A percentile compares a stretch with the other conserved stretches of the same genome.
phyloP scores from a whole-genome alignment of 2,329 filamentous ascomycete genomes.

The Chlorencoelia australis region DNA sequence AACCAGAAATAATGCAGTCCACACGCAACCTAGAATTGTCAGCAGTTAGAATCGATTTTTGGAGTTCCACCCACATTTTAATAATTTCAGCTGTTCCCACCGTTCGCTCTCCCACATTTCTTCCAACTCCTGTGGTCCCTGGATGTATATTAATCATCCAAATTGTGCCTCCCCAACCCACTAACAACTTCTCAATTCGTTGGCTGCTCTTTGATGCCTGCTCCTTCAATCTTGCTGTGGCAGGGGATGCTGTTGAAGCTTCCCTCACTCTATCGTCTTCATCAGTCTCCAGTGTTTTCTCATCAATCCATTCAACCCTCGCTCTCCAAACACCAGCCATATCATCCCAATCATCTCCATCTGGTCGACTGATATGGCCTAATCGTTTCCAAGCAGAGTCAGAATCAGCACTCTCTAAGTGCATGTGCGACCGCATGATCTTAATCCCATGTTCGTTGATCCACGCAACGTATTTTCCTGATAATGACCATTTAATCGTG shows the following conservation, averaged over 20 bases:
- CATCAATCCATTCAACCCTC: conserved; percentile 85
- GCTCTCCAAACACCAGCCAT: conserved; percentile 97
- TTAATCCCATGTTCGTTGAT: conserved; percentile 96
- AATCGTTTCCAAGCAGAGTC: conserved; percentile 93
- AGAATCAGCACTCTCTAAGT: conserved; percentile 63
- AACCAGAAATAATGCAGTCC: conserved; percentile 95
- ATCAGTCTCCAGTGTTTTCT: conserved; percentile 65
- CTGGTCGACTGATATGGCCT: conserved; percentile 81
- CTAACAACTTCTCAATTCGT: conserved; percentile 66
- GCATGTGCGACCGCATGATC: conserved; percentile 85
- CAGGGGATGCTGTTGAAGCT: conserved; percentile 31
- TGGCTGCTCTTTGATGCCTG: conserved; percentile 38
- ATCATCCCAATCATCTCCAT: conserved; percentile 81
- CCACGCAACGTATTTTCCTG: conserved; percentile 89
- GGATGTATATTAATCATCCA: conserved; percentile 92
- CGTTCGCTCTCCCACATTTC: conserved; percentile 57
- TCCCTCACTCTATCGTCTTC: conserved; percentile 38
- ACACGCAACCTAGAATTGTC: conserved; percentile 61
- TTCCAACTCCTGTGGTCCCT: conserved; percentile 56
- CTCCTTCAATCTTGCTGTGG: conserved; percentile 38
- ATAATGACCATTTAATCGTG: conserved; percentile 88
- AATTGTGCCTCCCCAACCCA: conserved; percentile 92
- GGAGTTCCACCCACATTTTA: conserved; percentile 64
- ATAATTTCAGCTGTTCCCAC: conserved; percentile 80
- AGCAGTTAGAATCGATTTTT: conserved; percentile 12